Percentiles rank a stretch among this genome's conserved stretches.
These are phyloP conservation scores for Fusarium brevicatenulatum DNA, from an alignment of 2,329 filamentous ascomycete genomes.

Conservation along the genomic window DNA sequence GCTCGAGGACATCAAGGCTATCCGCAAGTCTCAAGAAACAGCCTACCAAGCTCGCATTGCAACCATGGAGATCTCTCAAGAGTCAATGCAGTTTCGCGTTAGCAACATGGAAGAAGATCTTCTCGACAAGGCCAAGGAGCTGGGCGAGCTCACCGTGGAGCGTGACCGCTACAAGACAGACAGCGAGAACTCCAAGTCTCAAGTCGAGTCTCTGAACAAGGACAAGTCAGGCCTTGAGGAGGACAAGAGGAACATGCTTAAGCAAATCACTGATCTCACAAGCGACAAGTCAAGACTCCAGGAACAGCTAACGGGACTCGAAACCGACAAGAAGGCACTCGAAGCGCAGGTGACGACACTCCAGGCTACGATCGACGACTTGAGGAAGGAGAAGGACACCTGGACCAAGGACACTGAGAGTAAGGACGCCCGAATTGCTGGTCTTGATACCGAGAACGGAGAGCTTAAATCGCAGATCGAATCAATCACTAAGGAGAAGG, in stretches of 20 bases:
- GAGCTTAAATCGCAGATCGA: conserved; percentile 42
- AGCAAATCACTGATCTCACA: conserved; percentile 30
- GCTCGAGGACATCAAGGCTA: conserved; percentile 39
- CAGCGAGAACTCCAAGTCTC: conserved; percentile 28
- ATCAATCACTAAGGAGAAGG: conserved; percentile 40
- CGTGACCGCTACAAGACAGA: conserved; percentile 39
- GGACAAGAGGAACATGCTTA: conserved; percentile 38
- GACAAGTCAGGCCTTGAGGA: conserved; percentile 36
- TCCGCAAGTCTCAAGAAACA: conserved; percentile 41
- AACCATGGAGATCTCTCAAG: conserved; percentile 43
- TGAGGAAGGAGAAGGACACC: conserved; percentile 37
- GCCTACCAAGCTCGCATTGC: conserved; percentile 42
- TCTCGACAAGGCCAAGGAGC: conserved; percentile 37
- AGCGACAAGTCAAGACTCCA: conserved; percentile 30
- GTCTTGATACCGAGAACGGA: conserved; percentile 36
- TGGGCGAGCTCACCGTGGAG: conserved; percentile 40
- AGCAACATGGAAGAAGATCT: conserved; percentile 40
- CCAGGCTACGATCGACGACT: conserved; percentile 35
- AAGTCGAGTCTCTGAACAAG: conserved; percentile 35
- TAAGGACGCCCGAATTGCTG: conserved; percentile 39
- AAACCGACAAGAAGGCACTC: conserved; percentile 38
- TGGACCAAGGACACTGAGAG: conserved; percentile 37
- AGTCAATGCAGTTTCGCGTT: conserved; percentile 41
- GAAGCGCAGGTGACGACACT: conserved; percentile 34
- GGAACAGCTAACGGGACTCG: conserved; percentile 34